Conservation (phyloP, 257 asterid species). For the Solanum appendiculatum region DNA sequence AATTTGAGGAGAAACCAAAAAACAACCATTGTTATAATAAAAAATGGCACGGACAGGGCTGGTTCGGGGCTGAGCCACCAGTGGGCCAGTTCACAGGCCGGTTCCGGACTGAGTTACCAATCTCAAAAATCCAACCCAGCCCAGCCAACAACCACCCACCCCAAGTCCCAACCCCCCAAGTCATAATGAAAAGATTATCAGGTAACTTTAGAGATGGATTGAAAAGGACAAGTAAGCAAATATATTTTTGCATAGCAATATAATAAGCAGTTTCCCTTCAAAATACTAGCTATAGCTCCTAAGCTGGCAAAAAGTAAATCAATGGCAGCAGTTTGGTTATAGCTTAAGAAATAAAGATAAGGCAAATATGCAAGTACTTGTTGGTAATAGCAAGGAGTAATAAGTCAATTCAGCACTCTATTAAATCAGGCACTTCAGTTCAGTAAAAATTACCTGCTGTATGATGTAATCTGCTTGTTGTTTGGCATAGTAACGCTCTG, state of each 20-base stretch:
- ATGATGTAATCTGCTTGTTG: conserved; percentile 83
- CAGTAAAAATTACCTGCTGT: conserved; percentile 58
- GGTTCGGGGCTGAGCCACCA: not conserved
- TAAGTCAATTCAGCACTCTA: not conserved
- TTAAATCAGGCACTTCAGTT: not conserved
- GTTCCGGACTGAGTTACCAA: not conserved
- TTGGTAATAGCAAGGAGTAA: not conserved
- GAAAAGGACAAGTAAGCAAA: not conserved
- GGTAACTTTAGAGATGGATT: not conserved
- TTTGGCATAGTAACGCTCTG: conserved; percentile 77
- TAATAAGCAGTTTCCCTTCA: not conserved
- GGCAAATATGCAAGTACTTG: not conserved
- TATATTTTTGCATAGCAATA: not conserved
- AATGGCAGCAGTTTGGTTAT: not conserved
- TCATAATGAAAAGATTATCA: not conserved
- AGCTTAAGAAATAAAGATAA: not conserved
- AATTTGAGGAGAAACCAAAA: not conserved
- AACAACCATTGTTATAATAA: not conserved
- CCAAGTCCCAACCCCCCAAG: no score
- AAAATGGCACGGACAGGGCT: not conserved
- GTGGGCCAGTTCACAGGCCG: not conserved
- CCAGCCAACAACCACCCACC: not conserved
- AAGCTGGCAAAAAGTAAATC: not conserved
- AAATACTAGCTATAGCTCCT: not conserved
- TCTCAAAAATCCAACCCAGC: not conserved